Conservation (phyloP, 345 rosid species). For the Kandelia obovata region DNA sequence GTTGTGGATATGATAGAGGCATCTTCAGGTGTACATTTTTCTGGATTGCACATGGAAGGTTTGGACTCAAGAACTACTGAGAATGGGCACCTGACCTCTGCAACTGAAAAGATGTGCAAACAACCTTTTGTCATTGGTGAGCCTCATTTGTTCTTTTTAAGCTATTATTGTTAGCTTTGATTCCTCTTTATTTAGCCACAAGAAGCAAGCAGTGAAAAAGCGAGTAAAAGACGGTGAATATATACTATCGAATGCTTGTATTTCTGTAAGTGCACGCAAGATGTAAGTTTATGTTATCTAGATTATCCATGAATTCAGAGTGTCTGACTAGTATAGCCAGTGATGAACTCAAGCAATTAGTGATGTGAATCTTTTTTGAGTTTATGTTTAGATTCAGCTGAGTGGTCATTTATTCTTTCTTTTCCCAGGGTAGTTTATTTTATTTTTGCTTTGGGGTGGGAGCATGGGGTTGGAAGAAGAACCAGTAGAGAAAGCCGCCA, state of each 20-base stretch:
- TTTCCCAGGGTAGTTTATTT: neutral
- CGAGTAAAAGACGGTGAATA: neutral
- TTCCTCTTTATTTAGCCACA: neutral
- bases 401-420: too few relatives aligned
- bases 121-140: slow-evolving; percentile 95
- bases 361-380: too few relatives aligned
- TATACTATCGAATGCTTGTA: too few relatives aligned
- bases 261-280: too few relatives aligned
- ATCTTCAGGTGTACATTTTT: slow-evolving; percentile 77
- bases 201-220: neutral
- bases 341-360: too few relatives aligned
- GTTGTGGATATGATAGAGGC: slow-evolving; percentile 89
- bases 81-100: slow-evolving; percentile 34
- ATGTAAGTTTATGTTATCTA: too few relatives aligned
- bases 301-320: too few relatives aligned
- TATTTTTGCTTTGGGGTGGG: neutral
- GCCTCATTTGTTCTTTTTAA: slow-evolving; percentile 11
- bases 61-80: slow-evolving; percentile 35
- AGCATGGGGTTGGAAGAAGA: neutral
- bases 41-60: slow-evolving; percentile 82
- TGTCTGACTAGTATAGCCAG: too few relatives aligned
- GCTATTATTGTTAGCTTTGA: too few relatives aligned
- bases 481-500: neutral
- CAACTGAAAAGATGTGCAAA: slow-evolving; percentile 48
- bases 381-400: too few relatives aligned